Evolutionary conservation across 306 rosid genomes (phyloP).

Genomic region (Echinosophora koreensis): DNA sequence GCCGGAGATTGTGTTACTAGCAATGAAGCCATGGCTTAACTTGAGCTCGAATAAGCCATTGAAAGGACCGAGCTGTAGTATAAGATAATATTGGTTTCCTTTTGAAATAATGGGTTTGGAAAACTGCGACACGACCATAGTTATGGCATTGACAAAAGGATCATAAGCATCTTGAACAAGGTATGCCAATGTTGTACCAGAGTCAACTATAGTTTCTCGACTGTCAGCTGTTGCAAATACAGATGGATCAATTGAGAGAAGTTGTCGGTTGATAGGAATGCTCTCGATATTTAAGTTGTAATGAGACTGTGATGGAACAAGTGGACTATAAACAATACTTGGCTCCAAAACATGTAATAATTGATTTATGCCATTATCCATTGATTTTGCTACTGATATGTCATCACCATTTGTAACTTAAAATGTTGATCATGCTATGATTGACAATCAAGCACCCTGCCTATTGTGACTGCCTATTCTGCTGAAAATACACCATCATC

Average conservation of each 20-base stretch:
- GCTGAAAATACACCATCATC: too few species aligned
- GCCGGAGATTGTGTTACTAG: too few species aligned
- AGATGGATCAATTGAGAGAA: conserved; percentile 74
- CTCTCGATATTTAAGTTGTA: conserved; percentile 90
- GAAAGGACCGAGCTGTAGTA: too few species aligned
- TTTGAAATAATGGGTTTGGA: conserved; percentile 72
- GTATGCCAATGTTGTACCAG: conserved; percentile 92
- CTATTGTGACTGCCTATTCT: too few species aligned
- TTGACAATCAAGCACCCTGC: too few species aligned
- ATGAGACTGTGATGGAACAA: conserved; percentile 94
- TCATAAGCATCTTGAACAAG: conserved; percentile 91
- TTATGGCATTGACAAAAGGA: conserved; percentile 85
- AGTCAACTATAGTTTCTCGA: conserved; percentile 92
- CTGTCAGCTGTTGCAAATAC: conserved; percentile 76
- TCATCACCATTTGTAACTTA: too few species aligned
- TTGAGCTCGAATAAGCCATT: too few species aligned
- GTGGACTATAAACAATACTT: conserved; percentile 85
- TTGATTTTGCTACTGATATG: too few species aligned
- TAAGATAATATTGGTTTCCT: conserved; percentile 86
- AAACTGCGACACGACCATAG: conserved; percentile 67
- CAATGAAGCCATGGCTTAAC: too few species aligned
- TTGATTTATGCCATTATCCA: too few species aligned
- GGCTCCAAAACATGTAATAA: conserved; percentile 71
- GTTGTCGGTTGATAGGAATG: conserved; percentile 82
- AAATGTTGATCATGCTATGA: too few species aligned